Percentiles rank a stretch among this genome's conserved stretches.
Conservation (phyloP, 1,284 basidiomycete species). For the Bothia castanella region DNA sequence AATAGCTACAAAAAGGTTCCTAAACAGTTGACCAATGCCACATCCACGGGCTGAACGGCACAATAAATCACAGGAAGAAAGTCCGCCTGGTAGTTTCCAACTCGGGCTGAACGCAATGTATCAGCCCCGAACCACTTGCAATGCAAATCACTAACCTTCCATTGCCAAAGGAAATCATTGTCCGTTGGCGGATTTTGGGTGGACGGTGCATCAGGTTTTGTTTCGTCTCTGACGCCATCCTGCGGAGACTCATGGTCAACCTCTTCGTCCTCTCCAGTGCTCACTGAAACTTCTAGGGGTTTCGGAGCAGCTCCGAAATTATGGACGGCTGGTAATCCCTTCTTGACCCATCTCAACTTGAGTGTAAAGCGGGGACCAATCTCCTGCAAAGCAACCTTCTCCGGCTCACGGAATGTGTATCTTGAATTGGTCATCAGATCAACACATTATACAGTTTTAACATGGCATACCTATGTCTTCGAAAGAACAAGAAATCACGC, state of each 20-base stretch:
- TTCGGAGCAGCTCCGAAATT: constrained; percentile 58
- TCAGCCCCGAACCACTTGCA: constrained; percentile 11
- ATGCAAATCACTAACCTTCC: constrained; percentile 57
- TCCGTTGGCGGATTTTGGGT: constrained; percentile 47
- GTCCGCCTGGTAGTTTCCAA: constrained; percentile 72
- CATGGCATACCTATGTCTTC: constrained; percentile 76
- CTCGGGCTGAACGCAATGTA: constrained; percentile 52
- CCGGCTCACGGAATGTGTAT: constrained; percentile 88
- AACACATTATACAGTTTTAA: background rate
- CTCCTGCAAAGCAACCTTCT: constrained; percentile 93
- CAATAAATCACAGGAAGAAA: constrained; percentile 62
- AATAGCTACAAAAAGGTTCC: background rate
- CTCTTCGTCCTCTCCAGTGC: constrained; percentile 37
- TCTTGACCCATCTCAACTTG: constrained; percentile 86
- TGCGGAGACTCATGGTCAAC: constrained; percentile 23
- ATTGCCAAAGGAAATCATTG: constrained; percentile 74
- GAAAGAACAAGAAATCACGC: constrained; percentile 96
- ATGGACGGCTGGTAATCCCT: constrained; percentile 80
- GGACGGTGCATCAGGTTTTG: constrained; percentile 7
- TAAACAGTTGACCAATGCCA: background rate
- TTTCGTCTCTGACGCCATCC: constrained; percentile 13
- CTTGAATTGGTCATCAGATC: constrained; percentile 38
- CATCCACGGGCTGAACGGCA: background rate
- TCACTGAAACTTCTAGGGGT: constrained; percentile 60
- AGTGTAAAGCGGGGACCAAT: constrained; percentile 97